These are phyloP conservation scores for Ampelocalamus luodianensis DNA, from an alignment of 176 grass and related monocot species.

Conservation along the genomic window DNA sequence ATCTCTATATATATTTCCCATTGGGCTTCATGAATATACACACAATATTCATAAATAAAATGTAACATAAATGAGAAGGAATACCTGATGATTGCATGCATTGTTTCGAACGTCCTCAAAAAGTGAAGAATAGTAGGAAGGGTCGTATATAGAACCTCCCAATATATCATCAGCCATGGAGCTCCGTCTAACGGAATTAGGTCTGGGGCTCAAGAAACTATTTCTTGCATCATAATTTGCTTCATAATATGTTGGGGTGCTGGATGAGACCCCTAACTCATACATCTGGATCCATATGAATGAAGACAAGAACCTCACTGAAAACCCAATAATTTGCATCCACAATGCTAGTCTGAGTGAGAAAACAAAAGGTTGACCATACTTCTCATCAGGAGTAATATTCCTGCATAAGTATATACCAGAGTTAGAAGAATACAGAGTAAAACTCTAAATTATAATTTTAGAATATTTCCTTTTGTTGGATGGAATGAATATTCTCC, in stretches of 20 bases:
- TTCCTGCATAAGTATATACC: slow-evolving; percentile 60
- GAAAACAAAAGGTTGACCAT: slow-evolving; percentile 73
- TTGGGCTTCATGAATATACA: no score
- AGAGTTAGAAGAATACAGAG: slow-evolving; percentile 13
- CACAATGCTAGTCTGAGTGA: slow-evolving; percentile 85
- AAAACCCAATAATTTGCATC: slow-evolving; percentile 99
- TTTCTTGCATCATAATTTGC: slow-evolving; percentile 71
- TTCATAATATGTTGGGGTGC: slow-evolving; percentile 56
- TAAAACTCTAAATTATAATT: slow-evolving; percentile 18
- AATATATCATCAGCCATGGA: slow-evolving; percentile 93
- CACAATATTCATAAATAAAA: no score
- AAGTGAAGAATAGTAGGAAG: slow-evolving; percentile 93
- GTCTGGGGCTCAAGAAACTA: slow-evolving; percentile 80
- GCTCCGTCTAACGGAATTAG: slow-evolving; percentile 71
- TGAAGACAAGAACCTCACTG: slow-evolving; percentile 91
- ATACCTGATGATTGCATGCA: slow-evolving; percentile 71
- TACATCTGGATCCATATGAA: slow-evolving; percentile 99
- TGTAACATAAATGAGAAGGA: background rate
- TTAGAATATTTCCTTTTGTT: background rate
- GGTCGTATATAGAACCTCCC: slow-evolving; percentile 92
- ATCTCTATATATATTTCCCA: no score
- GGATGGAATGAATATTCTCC: no score
- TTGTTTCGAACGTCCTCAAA: slow-evolving; percentile 83
- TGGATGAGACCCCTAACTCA: slow-evolving; percentile 70
- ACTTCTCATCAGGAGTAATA: slow-evolving; percentile 78